These are phyloP conservation scores for Penicillium daleae DNA, from an alignment of 495 filamentous ascomycete species.

Conservation along the genomic window DNA sequence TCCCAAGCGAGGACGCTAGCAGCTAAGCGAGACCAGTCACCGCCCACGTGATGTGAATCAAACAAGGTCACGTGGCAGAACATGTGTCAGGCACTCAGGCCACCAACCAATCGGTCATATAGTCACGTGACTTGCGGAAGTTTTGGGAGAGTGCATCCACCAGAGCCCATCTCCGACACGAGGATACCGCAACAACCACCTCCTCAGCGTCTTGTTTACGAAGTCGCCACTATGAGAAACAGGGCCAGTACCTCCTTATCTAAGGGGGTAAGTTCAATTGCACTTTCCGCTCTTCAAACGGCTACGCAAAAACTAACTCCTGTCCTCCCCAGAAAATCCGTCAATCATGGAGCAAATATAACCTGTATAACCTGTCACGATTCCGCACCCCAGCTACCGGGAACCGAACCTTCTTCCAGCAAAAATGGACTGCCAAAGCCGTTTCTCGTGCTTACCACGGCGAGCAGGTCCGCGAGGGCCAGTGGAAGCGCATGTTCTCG, in stretches of 20 bases:
- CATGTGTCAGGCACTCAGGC: slow-evolving; percentile 5
- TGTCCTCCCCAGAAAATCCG: slow-evolving; percentile 72
- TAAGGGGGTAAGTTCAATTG: slow-evolving; percentile 43
- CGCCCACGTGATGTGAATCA: too few species aligned
- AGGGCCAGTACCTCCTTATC: slow-evolving; percentile 50
- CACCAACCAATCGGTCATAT: background rate
- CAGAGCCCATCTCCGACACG: background rate
- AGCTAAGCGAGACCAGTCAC: too few species aligned
- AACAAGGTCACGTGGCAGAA: background rate
- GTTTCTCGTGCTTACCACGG: slow-evolving; percentile 86
- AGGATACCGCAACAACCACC: slow-evolving; percentile 8
- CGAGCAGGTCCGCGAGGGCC: slow-evolving; percentile 84
- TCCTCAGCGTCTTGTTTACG: slow-evolving; percentile 17
- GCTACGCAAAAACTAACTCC: slow-evolving; percentile 18
- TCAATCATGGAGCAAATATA: slow-evolving; percentile 97
- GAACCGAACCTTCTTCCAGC: slow-evolving; percentile 84
- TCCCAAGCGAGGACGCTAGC: slow-evolving; percentile 35
- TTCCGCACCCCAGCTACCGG: slow-evolving; percentile 42
- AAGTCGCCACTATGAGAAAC: slow-evolving; percentile 49
- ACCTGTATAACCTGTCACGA: slow-evolving; percentile 81
- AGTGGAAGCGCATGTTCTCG: slow-evolving; percentile 92
- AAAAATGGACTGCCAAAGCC: slow-evolving; percentile 93
- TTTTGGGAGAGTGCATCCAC: slow-evolving; percentile 36
- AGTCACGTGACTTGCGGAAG: slow-evolving; percentile 45
- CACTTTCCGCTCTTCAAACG: background rate